These are phyloP conservation scores for Taiozyma sp. DNA, from an alignment of 1,139 yeast species.

Conservation along the genomic window DNA sequence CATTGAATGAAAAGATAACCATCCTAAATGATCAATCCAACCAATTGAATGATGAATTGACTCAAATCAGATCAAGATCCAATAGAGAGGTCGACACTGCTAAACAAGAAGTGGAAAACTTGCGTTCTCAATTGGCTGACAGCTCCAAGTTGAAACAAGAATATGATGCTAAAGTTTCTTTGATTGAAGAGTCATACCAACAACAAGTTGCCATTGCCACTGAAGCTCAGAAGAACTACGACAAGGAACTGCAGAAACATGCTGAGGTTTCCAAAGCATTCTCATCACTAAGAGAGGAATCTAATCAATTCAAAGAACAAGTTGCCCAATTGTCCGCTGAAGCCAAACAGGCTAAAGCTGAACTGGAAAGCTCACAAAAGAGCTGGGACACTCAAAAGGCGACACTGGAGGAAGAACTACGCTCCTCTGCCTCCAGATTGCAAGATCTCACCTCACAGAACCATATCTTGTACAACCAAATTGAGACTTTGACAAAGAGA, in stretches of 20 bases:
- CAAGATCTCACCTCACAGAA: slow-evolving; percentile 66
- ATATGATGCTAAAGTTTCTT: slow-evolving; percentile 33
- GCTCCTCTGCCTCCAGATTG: slow-evolving; percentile 39
- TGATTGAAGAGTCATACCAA: slow-evolving; percentile 42
- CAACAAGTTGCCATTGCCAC: slow-evolving; percentile 46
- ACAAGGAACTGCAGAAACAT: slow-evolving; percentile 52
- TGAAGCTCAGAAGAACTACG: slow-evolving; percentile 54
- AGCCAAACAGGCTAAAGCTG: slow-evolving; percentile 29
- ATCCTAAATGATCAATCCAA: slow-evolving; percentile 33
- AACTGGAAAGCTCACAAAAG: slow-evolving; percentile 32
- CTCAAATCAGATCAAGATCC: slow-evolving; percentile 11
- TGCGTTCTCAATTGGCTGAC: slow-evolving; percentile 12
- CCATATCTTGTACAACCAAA: slow-evolving; percentile 60
- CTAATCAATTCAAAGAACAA: slow-evolving; percentile 33
- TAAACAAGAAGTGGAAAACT: slow-evolving; percentile 20
- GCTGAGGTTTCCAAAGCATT: slow-evolving; percentile 48
- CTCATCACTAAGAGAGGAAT: slow-evolving; percentile 39
- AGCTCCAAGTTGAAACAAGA: slow-evolving; percentile 31
- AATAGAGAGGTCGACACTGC: slow-evolving; percentile 19
- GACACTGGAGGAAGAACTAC: slow-evolving; percentile 51
- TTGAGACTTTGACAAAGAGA: slow-evolving; percentile 41
- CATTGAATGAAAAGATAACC: slow-evolving; percentile 32
- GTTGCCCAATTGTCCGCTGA: slow-evolving; percentile 32
- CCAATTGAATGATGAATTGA: slow-evolving; percentile 30
- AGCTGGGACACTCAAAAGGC: slow-evolving; percentile 41